Evolutionary conservation across 805 yeast species (phyloP).

Genomic region (Candida ascalaphidarum): DNA sequence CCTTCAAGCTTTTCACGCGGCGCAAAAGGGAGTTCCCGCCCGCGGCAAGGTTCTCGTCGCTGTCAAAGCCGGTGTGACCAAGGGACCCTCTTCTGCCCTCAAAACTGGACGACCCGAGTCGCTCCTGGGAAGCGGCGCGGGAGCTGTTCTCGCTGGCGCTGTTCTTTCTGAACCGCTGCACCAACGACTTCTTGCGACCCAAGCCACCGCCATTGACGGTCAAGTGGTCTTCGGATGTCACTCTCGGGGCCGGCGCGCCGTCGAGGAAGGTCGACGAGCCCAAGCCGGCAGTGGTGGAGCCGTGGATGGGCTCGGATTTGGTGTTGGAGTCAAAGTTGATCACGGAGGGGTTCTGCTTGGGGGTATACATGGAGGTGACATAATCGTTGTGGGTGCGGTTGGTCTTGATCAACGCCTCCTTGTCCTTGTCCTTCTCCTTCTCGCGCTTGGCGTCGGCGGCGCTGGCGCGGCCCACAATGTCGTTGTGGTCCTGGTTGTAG

Average conservation of each 20-base stretch:
- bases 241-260: constrained; percentile 86
- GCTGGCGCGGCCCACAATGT: constrained; percentile 4
- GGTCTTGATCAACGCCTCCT: constrained; percentile 10
- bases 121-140: constrained; percentile 24
- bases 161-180: constrained; percentile 49
- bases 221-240: constrained; percentile 17
- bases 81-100: constrained; percentile 6
- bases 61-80: constrained; percentile 2
- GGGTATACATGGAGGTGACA: constrained; percentile 18
- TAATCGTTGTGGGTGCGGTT: constrained; percentile 11
- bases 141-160: constrained; percentile 21
- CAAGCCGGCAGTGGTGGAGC: constrained; percentile 76
- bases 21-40: constrained; percentile 46
- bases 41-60: constrained; percentile 5
- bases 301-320: constrained; percentile 72
- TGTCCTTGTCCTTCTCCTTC: not conserved
- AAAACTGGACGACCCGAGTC: constrained; percentile 3
- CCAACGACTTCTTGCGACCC: constrained; percentile 78
- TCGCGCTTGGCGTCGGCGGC: too few species aligned
- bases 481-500: constrained; percentile 39
- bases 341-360: constrained; percentile 45
- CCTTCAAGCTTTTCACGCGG: constrained; percentile 86
- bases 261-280: constrained; percentile 90
- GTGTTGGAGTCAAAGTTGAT: constrained; percentile 63
- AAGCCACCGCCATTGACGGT: constrained; percentile 34